phyloP scores from a whole-genome alignment of 805 yeast species.

The Ogataea ramenticola region DNA sequence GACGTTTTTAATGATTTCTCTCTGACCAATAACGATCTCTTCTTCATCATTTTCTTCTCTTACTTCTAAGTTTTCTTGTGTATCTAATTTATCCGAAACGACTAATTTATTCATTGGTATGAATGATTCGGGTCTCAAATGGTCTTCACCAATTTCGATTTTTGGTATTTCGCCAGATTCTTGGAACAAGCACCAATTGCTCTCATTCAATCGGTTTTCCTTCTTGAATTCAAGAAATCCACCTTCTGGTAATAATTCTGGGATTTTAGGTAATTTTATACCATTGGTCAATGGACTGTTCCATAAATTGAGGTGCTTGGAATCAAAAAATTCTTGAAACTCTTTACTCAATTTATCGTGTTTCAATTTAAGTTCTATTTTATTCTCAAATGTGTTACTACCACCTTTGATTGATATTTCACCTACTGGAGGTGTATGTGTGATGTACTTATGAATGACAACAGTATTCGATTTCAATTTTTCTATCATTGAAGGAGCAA shows the following conservation, averaged over 20 bases:
- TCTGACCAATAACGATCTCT: constrained; percentile 49
- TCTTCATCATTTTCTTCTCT: background rate
- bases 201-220: background rate
- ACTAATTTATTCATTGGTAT: constrained; percentile 12
- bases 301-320: constrained; percentile 5
- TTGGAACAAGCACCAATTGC: constrained; percentile 22
- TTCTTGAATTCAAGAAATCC: constrained; percentile 47
- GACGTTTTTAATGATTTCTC: constrained; percentile 32
- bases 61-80: too few species aligned
- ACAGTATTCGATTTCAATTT: constrained; percentile 29
- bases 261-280: constrained; percentile 43
- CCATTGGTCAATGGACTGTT: constrained; percentile 40
- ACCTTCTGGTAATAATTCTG: constrained; percentile 44
- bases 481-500: constrained; percentile 14
- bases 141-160: constrained; percentile 45
- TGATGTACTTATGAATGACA: constrained; percentile 47
- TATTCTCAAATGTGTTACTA: constrained; percentile 13
- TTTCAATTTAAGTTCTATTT: constrained; percentile 15
- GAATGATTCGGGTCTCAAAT: constrained; percentile 38
- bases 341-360: constrained; percentile 7
- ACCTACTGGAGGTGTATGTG: constrained; percentile 29
- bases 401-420: constrained; percentile 25
- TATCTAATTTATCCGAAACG: too few species aligned
- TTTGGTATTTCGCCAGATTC: constrained; percentile 9
- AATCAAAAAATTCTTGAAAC: constrained; percentile 8